Percentiles rank a stretch among this genome's conserved stretches.
phyloP scores from a whole-genome alignment of 768 basidiomycete species.

The Coprinellus micaceus region DNA sequence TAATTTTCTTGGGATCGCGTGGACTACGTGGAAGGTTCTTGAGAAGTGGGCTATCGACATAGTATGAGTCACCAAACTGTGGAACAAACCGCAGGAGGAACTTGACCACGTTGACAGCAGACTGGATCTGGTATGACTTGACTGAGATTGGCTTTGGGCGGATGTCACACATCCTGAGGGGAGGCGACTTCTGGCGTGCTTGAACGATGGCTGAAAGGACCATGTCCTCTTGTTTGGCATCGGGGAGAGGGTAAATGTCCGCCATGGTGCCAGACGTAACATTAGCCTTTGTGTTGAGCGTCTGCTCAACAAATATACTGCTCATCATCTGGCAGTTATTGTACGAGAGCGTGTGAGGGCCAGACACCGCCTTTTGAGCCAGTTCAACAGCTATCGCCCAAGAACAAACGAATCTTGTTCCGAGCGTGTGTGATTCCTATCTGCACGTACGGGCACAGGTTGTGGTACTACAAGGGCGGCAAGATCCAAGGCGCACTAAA shows the following conservation, averaged over 20 bases:
- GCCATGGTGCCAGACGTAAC: slow-evolving; percentile 7
- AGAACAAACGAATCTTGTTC: no score
- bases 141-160: background rate
- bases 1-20: slow-evolving; percentile 17
- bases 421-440: no score
- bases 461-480: no score
- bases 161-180: slow-evolving; percentile 9
- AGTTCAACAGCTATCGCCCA: no score
- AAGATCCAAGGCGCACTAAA: no score
- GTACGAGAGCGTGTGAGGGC: slow-evolving; percentile 4
- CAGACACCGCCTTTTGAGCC: background rate
- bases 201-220: slow-evolving; percentile 1
- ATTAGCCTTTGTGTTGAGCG: background rate
- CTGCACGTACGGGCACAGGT: no score
- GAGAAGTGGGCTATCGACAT: background rate
- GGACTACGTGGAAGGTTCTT: slow-evolving; percentile 16
- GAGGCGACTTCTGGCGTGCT: background rate
- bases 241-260: slow-evolving; percentile 1
- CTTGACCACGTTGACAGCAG: slow-evolving; percentile 6
- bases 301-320: slow-evolving; percentile 12
- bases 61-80: no score
- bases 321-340: slow-evolving; percentile 9
- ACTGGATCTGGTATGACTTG: background rate
- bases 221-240: background rate
- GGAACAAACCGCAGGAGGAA: no score